phyloP scores from a whole-genome alignment of 495 filamentous ascomycete genomes.

The Hypoxylon subgilvum region DNA sequence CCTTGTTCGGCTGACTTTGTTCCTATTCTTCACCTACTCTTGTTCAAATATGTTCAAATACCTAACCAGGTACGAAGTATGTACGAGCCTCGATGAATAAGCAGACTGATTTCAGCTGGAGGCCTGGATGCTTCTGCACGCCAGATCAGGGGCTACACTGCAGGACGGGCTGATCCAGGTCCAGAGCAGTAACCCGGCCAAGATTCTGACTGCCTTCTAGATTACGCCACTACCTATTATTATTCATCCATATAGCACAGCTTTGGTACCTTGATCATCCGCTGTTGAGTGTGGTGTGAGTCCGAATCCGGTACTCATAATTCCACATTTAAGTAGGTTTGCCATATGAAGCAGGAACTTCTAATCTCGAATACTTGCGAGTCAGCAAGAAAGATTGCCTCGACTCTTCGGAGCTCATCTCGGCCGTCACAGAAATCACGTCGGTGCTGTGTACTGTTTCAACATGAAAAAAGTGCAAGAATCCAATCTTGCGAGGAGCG shows the following conservation, averaged over 20 bases:
- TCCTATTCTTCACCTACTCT: background rate
- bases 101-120: background rate
- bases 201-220: background rate
- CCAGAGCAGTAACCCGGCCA: conserved; percentile 2
- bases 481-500: conserved; percentile 16
- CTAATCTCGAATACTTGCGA: conserved; percentile 2
- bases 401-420: conserved; percentile 28
- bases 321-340: no score
- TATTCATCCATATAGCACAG: background rate
- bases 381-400: conserved; percentile 5
- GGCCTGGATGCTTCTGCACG: background rate
- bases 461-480: conserved; percentile 5
- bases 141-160: conserved; percentile 5
- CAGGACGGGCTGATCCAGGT: background rate
- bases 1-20: conserved; percentile 10
- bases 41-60: background rate
- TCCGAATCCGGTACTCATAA: no score
- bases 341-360: background rate
- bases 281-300: no score
- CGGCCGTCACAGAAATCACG: conserved; percentile 26
- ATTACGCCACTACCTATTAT: background rate
- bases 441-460: conserved; percentile 23
- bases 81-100: background rate
- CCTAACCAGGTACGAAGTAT: no score
- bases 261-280: background rate